These are phyloP conservation scores for Quercus gilva DNA, from an alignment of 306 rosid genomes.

Conservation along the genomic window DNA sequence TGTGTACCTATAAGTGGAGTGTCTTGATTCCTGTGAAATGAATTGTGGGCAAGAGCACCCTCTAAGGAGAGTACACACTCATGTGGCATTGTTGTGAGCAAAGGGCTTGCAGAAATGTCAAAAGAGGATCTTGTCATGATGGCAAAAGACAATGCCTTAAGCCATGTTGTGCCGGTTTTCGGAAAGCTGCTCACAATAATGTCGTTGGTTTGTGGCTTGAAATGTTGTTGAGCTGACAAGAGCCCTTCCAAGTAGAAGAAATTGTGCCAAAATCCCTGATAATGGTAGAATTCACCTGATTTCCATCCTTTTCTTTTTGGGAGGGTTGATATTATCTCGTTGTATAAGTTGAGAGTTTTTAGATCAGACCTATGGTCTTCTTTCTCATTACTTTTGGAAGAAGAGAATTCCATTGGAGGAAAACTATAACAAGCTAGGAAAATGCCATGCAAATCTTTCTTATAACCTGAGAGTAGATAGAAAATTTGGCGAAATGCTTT, in stretches of 20 bases:
- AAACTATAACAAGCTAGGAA: too few species aligned
- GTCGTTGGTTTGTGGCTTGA: conserved; percentile 19
- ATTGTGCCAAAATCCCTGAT: conserved; percentile 12
- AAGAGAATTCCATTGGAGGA: too few species aligned
- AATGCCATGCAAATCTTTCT: too few species aligned
- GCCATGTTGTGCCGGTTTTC: conserved; percentile 34
- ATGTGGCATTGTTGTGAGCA: conserved; percentile 1
- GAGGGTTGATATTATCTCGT: neutral
- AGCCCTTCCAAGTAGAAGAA: neutral
- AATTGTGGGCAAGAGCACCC: too few species aligned
- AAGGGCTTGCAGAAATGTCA: neutral
- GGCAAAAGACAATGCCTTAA: conserved; percentile 24
- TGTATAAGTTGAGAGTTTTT: neutral
- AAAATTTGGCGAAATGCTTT: too few species aligned
- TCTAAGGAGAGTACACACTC: too few species aligned
- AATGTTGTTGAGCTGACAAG: conserved; percentile 5
- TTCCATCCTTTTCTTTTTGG: neutral
- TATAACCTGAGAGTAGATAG: too few species aligned
- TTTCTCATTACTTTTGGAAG: too few species aligned
- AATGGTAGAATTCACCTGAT: conserved; percentile 3
- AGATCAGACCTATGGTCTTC: neutral
- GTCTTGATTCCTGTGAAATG: too few species aligned
- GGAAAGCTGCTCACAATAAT: conserved; percentile 15
- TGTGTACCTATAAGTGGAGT: too few species aligned
- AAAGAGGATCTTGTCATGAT: neutral